Base-by-base conservation (phyloP, 306 rosid species). In the Vigna unguiculata region DNA sequence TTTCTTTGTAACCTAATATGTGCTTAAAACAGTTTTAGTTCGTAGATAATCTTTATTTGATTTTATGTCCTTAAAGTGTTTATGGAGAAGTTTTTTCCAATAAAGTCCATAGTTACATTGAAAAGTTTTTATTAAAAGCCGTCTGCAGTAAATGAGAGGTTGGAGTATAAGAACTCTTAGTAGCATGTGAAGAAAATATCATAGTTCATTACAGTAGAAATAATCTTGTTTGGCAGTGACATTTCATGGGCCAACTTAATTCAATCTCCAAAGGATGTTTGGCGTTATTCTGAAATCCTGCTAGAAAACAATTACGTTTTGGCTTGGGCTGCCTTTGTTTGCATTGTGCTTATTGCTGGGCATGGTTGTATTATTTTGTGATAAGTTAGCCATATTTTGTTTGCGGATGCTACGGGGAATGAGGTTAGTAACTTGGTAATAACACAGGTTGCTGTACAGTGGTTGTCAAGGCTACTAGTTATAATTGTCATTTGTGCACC, bases 241-340 rank as follows among this genome's bases (percentile, higher is more conserved):
- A 11, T 21, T 57, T 25, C 38, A 21, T 6, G 64, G 63, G 40
- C 64, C 64, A 25, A 24, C 64, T 58, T 13, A 58, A 25, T 25
- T 58, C 41, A 25, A 59, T 38, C 15, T 59, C 1, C 41, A 28
- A 59, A 19, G 66, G 43, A 16, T 60, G 6, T 30, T 30, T 17
- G 13, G 6, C 43, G 3, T 30, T 60, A 7, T 28, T 28, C 43
- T 30, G 5, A 60, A 60, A 60, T 16, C 43, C 43, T 60, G 41
- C 66, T 11, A 28, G 43, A 30, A 60, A 60, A 60, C 21, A 30
- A 15, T 60, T 25, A 60, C 30, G 12, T 60, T 60, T 60, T 60
- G 9, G 40, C 20, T 6, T 58, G 40, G 64, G 19, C 1, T 9
- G 13, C 64, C 2, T 58, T 3, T 28, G 9, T 16, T 24, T 24